These are phyloP conservation scores for Perkinsus chesapeaki DNA, from an alignment of 169 alveolate genomes.

Conservation along the genomic window DNA sequence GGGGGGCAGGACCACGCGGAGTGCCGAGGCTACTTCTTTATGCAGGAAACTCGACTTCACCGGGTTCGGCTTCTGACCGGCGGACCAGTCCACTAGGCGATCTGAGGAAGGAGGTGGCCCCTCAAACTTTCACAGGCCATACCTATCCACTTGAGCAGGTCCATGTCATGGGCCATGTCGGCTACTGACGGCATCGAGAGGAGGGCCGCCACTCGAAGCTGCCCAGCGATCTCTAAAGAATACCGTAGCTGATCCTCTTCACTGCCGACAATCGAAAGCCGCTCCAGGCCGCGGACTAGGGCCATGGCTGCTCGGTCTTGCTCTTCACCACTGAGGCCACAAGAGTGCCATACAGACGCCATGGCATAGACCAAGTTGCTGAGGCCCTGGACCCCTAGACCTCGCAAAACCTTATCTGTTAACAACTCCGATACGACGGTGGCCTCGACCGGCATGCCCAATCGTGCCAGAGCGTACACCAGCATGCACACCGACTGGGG, in stretches of 20 bases:
- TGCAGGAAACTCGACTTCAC: neutral
- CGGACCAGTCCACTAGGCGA: neutral
- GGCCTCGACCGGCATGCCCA: neutral
- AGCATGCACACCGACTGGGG: neutral
- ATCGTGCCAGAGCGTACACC: neutral
- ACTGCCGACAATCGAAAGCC: neutral
- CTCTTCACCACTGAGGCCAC: neutral
- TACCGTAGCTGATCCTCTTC: neutral
- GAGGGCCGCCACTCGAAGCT: neutral
- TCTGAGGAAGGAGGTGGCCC: too few species aligned
- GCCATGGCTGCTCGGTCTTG: neutral
- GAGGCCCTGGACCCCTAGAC: neutral
- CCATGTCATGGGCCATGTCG: neutral
- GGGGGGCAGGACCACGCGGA: neutral
- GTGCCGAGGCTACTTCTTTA: neutral
- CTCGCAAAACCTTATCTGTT: neutral
- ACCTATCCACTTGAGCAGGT: neutral
- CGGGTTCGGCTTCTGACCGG: neutral
- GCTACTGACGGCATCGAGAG: neutral
- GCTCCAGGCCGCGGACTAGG: neutral
- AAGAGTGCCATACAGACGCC: neutral
- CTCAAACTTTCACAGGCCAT: too few species aligned
- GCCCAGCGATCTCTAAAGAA: neutral
- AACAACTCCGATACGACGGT: neutral
- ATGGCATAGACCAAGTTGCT: neutral